Conservation (phyloP, 208 protist species). For the Kentomonas sorsogonicus region DNA sequence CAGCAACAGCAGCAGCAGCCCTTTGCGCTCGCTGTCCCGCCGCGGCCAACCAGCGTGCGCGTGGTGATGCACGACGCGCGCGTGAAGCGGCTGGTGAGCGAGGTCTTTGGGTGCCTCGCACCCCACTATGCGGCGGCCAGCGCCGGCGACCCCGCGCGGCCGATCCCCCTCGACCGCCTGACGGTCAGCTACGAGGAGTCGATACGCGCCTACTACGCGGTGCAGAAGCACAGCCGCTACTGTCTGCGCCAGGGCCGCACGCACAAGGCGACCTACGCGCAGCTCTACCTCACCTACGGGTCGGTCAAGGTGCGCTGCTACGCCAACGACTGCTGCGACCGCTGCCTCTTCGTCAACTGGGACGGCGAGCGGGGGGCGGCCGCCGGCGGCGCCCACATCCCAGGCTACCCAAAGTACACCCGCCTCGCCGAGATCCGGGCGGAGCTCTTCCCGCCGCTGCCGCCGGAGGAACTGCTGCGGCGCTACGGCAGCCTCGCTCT, state of each 20-base stretch:
- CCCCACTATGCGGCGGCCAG: slow-evolving; percentile 29
- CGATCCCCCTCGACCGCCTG: slow-evolving; percentile 42
- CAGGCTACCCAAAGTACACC: slow-evolving; percentile 64
- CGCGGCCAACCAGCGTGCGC: slow-evolving; percentile 40
- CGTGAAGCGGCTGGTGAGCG: slow-evolving; percentile 45
- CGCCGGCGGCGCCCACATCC: not conserved
- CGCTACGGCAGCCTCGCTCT: slow-evolving; percentile 55
- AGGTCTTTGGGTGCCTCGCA: slow-evolving; percentile 68
- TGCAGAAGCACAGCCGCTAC: slow-evolving; percentile 74
- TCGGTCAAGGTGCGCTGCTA: slow-evolving; percentile 88
- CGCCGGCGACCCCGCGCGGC: not conserved
- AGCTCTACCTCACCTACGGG: slow-evolving; percentile 87
- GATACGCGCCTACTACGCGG: slow-evolving; percentile 74
- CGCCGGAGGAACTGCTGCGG: slow-evolving; percentile 58
- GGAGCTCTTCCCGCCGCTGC: slow-evolving; percentile 61
- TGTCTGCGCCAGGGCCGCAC: slow-evolving; percentile 50
- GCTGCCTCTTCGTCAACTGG: slow-evolving; percentile 69
- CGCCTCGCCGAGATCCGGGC: slow-evolving; percentile 44
- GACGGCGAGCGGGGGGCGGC: slow-evolving; percentile 7
- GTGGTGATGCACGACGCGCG: slow-evolving; percentile 30
- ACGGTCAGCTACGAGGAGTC: slow-evolving; percentile 70
- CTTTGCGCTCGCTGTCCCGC: slow-evolving; percentile 41
- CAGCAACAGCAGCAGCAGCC: slow-evolving; percentile 3
- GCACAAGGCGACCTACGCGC: slow-evolving; percentile 67
- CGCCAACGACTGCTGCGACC: slow-evolving; percentile 76